A percentile compares a stretch with the other conserved stretches of the same genome.
Conservation (phyloP, 2,329 filamentous ascomycete genomes). For the Beauveria bassiana region DNA sequence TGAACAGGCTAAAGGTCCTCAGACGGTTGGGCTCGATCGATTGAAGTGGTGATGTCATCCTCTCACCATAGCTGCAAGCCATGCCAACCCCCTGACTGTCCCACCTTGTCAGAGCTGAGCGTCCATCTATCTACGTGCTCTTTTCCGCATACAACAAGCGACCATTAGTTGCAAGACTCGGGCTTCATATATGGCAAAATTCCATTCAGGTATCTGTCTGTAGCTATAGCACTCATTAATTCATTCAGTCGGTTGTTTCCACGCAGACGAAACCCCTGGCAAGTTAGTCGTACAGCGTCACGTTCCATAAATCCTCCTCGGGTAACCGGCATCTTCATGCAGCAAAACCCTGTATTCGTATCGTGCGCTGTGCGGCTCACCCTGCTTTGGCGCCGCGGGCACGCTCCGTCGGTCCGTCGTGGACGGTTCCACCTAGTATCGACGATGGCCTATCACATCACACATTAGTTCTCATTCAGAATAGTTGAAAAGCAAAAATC, state of each 20-base stretch:
- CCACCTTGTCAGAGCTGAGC: neutral
- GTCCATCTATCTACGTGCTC: too few relatives aligned
- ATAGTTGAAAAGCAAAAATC: neutral
- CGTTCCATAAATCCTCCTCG: neutral
- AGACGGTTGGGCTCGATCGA: neutral
- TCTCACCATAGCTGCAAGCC: constrained; percentile 2
- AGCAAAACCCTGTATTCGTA: neutral
- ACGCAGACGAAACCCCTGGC: neutral
- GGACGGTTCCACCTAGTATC: constrained; percentile 14
- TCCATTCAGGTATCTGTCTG: constrained; percentile 6
- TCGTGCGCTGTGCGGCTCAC: neutral
- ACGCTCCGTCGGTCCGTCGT: neutral
- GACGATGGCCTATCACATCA: constrained; percentile 17
- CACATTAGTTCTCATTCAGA: constrained; percentile 12
- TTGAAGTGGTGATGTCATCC: constrained; percentile 11
- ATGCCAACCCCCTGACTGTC: neutral
- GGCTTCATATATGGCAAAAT: neutral
- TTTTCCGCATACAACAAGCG: too few relatives aligned
- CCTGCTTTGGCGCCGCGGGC: neutral
- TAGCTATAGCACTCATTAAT: neutral
- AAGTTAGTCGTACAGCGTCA: neutral
- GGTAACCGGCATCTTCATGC: constrained; percentile 2
- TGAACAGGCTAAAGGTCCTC: neutral
- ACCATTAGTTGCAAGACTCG: neutral
- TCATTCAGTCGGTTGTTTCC: neutral